Evolutionary conservation across 805 yeast species (phyloP).

Genomic region (Candida sithepensis): DNA sequence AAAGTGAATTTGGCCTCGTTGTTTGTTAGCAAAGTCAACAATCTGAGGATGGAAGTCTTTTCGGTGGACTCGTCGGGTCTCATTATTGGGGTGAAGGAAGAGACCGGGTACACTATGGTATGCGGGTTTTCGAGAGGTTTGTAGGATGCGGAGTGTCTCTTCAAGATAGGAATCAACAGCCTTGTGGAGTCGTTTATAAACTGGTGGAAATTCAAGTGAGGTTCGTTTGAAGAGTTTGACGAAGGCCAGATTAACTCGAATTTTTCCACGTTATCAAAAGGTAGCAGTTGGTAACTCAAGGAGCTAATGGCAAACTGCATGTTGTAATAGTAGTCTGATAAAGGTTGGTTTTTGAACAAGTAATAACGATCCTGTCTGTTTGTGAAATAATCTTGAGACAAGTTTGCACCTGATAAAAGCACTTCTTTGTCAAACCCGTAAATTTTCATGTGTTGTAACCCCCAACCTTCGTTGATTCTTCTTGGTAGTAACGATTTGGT

Average conservation of each 20-base stretch:
- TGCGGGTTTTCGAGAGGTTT: conserved; percentile 21
- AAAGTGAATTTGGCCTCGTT: conserved; percentile 69
- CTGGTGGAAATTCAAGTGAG: conserved; percentile 47
- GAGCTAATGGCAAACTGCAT: conserved; percentile 66
- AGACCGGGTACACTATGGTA: conserved; percentile 83
- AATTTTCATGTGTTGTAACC: conserved; percentile 95
- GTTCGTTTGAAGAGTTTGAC: conserved; percentile 63
- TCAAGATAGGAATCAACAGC: conserved; percentile 56
- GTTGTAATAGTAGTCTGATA: conserved; percentile 72
- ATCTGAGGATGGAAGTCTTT: conserved; percentile 59
- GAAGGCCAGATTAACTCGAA: conserved; percentile 73
- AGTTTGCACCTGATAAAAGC: conserved; percentile 85
- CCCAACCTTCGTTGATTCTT: conserved; percentile 86
- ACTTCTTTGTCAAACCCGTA: conserved; percentile 94
- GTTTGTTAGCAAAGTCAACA: conserved; percentile 55
- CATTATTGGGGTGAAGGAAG: conserved; percentile 85
- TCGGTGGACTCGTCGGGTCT: conserved; percentile 75
- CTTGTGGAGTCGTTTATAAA: conserved; percentile 56
- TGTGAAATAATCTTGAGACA: conserved; percentile 88
- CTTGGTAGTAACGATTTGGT: conserved; percentile 66
- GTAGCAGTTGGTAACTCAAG: conserved; percentile 63
- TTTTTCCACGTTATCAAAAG: conserved; percentile 14
- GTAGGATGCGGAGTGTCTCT: conserved; percentile 29
- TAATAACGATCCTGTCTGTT: conserved; percentile 94
- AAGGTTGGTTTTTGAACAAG: conserved; percentile 49